Base-by-base conservation (phyloP, 805 yeast genomes). In the Ogataea trehaloabstinens region DNA sequence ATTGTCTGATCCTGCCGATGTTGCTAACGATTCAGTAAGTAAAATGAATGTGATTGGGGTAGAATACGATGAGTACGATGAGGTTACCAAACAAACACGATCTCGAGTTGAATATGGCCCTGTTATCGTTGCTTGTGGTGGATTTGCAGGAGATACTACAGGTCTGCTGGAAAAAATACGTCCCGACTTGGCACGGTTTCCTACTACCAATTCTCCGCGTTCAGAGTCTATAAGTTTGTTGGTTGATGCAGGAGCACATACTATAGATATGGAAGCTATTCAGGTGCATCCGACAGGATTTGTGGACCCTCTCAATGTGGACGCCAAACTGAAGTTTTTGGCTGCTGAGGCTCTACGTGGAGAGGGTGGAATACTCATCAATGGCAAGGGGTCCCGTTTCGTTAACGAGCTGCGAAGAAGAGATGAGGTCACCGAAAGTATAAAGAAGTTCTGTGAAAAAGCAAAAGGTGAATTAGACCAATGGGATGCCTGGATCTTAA, bases 231-330 rank as follows among this genome's bases (percentile, higher is more conserved):
- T 76, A 41, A 74, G 74, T 45, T 67, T 78, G 45, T 65, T 76
- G 47, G 62, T 73, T 58, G 66, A 65, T 33, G 63, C 73, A 39
- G 69, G 76, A 6, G 85, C 80, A 8, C 59, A 67, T 25, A 74
- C 77, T n/a, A 68, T 79, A 39, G 85, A 79, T 54, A 61, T 79
- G 68, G 83, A 79, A 39, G 75, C 78, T 52, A 78, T 80, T 31
- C 85, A 80, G 55, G 81, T 80, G 18, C 85, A 80, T 48, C 85
- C 85, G 6, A 79, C 85, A 4, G 85, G 85, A 1, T 68, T 79
- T 45, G 72, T 80, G 38, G 36, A 37, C 22, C 78, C 75, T 27
- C 60, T 51, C 22, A 82, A 76, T 28, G 66, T 62, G 4, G 29
- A 24, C 5, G 21, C 45, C 5, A 62, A 67, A 29, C 44, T 51